A percentile compares a stretch with the other conserved stretches of the same genome.
phyloP scores from a whole-genome alignment of 2,329 filamentous ascomycete species.

The Erysiphe pulchra region DNA sequence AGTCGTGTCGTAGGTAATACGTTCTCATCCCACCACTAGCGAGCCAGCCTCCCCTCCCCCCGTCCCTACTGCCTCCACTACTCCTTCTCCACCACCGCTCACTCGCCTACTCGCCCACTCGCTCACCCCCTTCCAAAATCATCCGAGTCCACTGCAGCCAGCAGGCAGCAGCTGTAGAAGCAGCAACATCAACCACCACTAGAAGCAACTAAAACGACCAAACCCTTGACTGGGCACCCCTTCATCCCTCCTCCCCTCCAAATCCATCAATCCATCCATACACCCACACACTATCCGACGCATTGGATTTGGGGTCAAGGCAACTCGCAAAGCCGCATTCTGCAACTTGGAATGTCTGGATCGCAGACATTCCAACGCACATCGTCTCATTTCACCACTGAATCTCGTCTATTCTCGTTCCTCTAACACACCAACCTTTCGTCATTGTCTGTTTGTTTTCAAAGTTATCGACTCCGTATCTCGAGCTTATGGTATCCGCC shows the following conservation, averaged over 20 bases:
- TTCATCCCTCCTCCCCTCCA: not conserved
- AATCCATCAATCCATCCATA: not conserved
- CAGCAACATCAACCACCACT: not conserved
- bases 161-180: no score
- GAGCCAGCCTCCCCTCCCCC: not conserved
- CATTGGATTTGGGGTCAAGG: not conserved
- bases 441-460: no score
- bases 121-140: not conserved
- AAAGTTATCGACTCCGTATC: no score
- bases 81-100: not conserved
- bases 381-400: no score
- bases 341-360: not conserved
- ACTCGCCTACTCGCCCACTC: not conserved
- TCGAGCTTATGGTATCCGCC: no score
- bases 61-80: not conserved
- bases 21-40: not conserved
- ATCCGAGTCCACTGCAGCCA: not conserved
- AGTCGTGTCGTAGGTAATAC: not conserved
- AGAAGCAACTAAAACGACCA: not conserved
- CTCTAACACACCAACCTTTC: no score
- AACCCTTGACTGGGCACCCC: not conserved
- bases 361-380: not conserved
- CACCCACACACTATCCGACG: not conserved
- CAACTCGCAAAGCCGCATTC: not conserved
- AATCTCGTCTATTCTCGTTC: no score